Conservation (phyloP, 163 green algal species). For the Chloromonas sp. region DNA sequence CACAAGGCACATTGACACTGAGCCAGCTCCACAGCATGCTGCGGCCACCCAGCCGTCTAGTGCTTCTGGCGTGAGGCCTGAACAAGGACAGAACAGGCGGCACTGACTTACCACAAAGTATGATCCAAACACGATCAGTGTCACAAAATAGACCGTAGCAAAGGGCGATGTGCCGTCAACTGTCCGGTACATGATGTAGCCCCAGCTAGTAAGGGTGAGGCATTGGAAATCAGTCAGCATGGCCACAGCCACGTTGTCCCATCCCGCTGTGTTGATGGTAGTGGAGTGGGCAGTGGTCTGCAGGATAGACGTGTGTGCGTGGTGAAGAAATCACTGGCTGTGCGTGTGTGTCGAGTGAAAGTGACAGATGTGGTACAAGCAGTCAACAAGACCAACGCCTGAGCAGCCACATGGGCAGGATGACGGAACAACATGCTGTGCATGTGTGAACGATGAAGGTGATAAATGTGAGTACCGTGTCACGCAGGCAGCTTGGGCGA, state of each 20-base stretch:
- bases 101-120: conserved; percentile 67
- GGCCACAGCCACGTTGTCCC: conserved; percentile 56
- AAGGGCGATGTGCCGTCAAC: conserved; percentile 47
- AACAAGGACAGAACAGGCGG: not conserved
- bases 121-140: conserved; percentile 54
- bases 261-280: conserved; percentile 44
- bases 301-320: not conserved
- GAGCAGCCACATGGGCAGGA: no score
- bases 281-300: conserved; percentile 3
- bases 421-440: no score
- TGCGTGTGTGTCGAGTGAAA: not conserved
- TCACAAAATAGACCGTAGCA: conserved; percentile 58
- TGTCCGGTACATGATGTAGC: conserved; percentile 48
- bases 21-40: no score
- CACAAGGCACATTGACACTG: no score
- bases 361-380: no score
- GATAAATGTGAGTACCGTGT: no score
- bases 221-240: conserved; percentile 70
- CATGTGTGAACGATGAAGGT: no score
- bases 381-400: no score
- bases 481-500: no score
- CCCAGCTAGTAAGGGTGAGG: conserved; percentile 56
- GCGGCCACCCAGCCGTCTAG: no score
- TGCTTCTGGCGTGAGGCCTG: no score
- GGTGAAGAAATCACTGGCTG: not conserved